Percentiles rank a stretch among this genome's conserved stretches.
These are phyloP conservation scores for Xanthoceras sorbifolium DNA, from an alignment of 345 rosid genomes.

Conservation along the genomic window DNA sequence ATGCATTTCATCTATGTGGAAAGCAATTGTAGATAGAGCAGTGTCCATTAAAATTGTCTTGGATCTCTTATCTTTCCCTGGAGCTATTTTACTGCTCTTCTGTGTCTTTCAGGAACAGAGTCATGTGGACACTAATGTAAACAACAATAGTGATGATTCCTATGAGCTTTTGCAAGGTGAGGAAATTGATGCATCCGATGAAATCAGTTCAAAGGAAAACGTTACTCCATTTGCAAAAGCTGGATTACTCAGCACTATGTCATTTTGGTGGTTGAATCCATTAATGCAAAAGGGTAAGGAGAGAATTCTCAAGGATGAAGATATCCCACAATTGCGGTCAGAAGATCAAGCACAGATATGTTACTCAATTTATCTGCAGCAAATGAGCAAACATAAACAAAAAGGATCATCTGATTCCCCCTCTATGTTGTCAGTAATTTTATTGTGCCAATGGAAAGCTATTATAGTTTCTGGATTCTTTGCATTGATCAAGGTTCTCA, in stretches of 20 bases:
- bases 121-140: background rate
- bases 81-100: slow-evolving; percentile 36
- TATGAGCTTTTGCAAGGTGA: slow-evolving; percentile 40
- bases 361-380: slow-evolving; percentile 33
- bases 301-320: slow-evolving; percentile 40
- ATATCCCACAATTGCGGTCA: slow-evolving; percentile 42
- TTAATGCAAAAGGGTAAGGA: slow-evolving; percentile 48
- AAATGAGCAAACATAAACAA: slow-evolving; percentile 24
- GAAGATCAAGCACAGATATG: slow-evolving; percentile 44
- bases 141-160: slow-evolving; percentile 1
- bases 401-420: slow-evolving; percentile 24
- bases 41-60: slow-evolving; percentile 23
- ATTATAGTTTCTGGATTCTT: slow-evolving; percentile 44
- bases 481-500: slow-evolving; percentile 48
- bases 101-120: slow-evolving; percentile 21
- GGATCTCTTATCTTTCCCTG: slow-evolving; percentile 37
- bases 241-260: slow-evolving; percentile 40
- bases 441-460: slow-evolving; percentile 33
- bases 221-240: slow-evolving; percentile 49
- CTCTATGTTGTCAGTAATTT: slow-evolving; percentile 35
- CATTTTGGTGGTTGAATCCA: slow-evolving; percentile 65
- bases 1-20: slow-evolving; percentile 26
- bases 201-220: slow-evolving; percentile 11
- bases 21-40: slow-evolving; percentile 11
- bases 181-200: slow-evolving; percentile 14